Conservation (phyloP, 495 filamentous ascomycete species). For the Parathielavia hyrcaniae region DNA sequence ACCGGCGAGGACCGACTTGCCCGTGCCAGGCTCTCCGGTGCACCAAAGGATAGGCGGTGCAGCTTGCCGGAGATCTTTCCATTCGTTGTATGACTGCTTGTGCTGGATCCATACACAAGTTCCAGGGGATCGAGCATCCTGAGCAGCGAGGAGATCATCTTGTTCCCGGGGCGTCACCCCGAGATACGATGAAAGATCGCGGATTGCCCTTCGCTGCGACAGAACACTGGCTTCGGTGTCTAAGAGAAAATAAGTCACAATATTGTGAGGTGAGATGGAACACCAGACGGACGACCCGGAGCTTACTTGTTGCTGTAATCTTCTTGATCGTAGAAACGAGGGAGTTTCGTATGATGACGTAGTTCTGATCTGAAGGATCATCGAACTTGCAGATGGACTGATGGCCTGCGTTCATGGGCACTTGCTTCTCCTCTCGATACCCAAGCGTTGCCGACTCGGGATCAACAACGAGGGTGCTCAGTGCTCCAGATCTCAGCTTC, state of each 20-base stretch:
- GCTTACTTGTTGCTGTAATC: not conserved
- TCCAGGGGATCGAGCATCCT: constrained; percentile 2
- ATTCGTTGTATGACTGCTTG: not conserved
- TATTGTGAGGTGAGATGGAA: too few relatives aligned
- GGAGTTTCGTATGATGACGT: constrained; percentile 10
- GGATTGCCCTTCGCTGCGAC: constrained; percentile 10
- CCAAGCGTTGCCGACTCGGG: constrained; percentile 35
- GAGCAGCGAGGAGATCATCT: not conserved
- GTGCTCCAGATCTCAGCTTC: constrained; percentile 10
- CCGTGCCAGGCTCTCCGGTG: constrained; percentile 16
- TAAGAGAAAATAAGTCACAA: too few relatives aligned
- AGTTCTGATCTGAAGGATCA: constrained; percentile 12
- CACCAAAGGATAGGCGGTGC: constrained; percentile 7
- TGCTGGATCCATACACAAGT: constrained; percentile 2
- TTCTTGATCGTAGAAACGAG: constrained; percentile 9
- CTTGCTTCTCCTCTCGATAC: constrained; percentile 27
- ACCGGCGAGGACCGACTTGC: constrained; percentile 20
- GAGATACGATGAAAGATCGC: constrained; percentile 20
- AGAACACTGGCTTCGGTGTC: not conserved
- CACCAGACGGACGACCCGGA: too few relatives aligned
- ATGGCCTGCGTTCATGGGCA: constrained; percentile 40
- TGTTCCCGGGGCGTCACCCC: not conserved
- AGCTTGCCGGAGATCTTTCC: not conserved
- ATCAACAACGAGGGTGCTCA: constrained; percentile 35
- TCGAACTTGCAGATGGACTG: constrained; percentile 26